Evolutionary conservation across 202 grass and related monocot genomes (phyloP).

Genomic region (Hordeum pubiflorum): DNA sequence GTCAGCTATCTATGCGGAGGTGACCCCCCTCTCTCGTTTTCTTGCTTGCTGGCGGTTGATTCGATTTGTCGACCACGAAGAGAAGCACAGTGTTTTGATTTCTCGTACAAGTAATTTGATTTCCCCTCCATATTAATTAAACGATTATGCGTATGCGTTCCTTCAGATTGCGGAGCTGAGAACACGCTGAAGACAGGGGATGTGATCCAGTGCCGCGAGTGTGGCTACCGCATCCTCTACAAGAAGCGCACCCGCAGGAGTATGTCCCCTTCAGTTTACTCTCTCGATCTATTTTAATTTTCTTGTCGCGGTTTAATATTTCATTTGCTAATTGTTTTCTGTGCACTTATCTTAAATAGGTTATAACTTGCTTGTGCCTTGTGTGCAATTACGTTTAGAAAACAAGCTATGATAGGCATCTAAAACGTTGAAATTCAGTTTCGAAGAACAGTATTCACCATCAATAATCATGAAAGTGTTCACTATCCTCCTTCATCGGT

Average conservation of each 20-base stretch:
- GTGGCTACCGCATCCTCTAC: slow-evolving; percentile 79
- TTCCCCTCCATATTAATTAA: background rate
- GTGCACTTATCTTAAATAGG: background rate
- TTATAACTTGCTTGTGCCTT: background rate
- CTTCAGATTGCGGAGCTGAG: slow-evolving; percentile 59
- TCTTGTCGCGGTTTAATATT: background rate
- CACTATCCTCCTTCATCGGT: background rate
- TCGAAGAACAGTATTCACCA: background rate
- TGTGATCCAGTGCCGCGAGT: slow-evolving; percentile 75
- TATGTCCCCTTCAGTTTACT: slow-evolving; percentile 2
- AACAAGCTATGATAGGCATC: background rate
- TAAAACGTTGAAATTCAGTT: background rate
- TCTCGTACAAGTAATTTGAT: background rate
- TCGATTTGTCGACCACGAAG: background rate
- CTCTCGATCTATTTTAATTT: background rate
- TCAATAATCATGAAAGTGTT: background rate
- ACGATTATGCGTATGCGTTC: background rate
- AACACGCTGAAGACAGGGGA: slow-evolving; percentile 63
- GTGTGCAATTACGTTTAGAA: background rate
- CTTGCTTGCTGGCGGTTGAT: background rate
- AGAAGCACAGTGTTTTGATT: background rate
- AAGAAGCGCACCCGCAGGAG: slow-evolving; percentile 66
- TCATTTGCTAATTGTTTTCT: background rate
- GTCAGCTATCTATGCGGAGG: slow-evolving; percentile 48
- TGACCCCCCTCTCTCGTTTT: background rate